These are phyloP conservation scores for Alternaria infectoria DNA, from an alignment of 2,329 filamentous ascomycete genomes.

Conservation along the genomic window DNA sequence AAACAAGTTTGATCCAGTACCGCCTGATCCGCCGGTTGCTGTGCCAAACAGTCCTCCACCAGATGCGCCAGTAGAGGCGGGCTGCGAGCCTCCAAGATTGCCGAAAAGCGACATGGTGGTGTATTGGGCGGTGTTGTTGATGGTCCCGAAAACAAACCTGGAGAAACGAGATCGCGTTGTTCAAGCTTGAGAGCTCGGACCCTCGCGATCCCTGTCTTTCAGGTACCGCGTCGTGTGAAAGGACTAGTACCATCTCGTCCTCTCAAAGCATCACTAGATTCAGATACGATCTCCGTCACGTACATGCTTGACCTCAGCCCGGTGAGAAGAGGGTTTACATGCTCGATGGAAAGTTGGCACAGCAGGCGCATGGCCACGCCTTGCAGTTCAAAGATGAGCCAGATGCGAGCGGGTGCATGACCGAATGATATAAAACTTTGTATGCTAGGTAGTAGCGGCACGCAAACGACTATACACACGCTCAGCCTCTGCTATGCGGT, in stretches of 20 bases:
- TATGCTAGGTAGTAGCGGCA: not conserved
- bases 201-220: slow-evolving; percentile 17
- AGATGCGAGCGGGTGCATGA: not conserved
- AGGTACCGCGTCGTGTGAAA: slow-evolving; percentile 13
- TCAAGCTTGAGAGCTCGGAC: slow-evolving; percentile 21
- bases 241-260: not conserved
- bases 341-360: not conserved
- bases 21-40: slow-evolving; percentile 27
- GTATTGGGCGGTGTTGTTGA: slow-evolving; percentile 37
- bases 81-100: slow-evolving; percentile 36
- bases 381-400: not conserved
- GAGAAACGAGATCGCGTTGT: slow-evolving; percentile 34
- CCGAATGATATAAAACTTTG: not conserved
- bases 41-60: slow-evolving; percentile 35
- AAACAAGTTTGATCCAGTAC: slow-evolving; percentile 38
- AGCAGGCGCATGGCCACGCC: not conserved
- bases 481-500: not conserved
- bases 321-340: not conserved
- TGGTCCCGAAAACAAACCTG: slow-evolving; percentile 32
- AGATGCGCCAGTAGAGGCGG: slow-evolving; percentile 34
- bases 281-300: not conserved
- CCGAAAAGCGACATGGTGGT: slow-evolving; percentile 45
- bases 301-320: not conserved
- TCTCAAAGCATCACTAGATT: not conserved
- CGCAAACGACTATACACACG: slow-evolving; percentile 13